These are phyloP conservation scores for Annulohypoxylon stygium DNA, from an alignment of 495 filamentous ascomycete species.

Conservation along the genomic window DNA sequence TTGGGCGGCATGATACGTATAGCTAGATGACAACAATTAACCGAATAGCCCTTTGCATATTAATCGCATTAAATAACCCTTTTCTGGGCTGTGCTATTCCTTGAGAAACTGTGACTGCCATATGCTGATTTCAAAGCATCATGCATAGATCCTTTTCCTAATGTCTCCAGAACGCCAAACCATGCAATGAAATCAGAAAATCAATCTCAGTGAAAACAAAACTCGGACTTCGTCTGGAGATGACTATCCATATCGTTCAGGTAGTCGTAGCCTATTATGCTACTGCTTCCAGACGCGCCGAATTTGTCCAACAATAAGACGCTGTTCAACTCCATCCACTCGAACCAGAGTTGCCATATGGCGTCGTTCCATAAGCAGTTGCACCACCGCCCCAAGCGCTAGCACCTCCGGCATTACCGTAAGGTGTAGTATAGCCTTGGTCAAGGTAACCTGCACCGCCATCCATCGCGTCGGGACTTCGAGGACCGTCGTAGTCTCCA, in stretches of 20 bases:
- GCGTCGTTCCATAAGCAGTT: constrained; percentile 78
- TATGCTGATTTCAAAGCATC: not conserved
- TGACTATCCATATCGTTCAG: constrained; percentile 36
- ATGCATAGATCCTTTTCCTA: constrained; percentile 19
- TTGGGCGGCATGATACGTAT: constrained; percentile 17
- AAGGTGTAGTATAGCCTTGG: constrained; percentile 81
- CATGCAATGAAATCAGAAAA: constrained; percentile 23
- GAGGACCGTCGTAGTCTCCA: constrained; percentile 70
- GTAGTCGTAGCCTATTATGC: not conserved
- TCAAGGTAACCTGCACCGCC: constrained; percentile 69
- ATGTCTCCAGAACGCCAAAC: constrained; percentile 43
- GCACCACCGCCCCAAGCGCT: constrained; percentile 75
- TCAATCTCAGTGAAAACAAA: constrained; percentile 10
- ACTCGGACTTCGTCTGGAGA: constrained; percentile 11
- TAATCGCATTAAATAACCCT: constrained; percentile 1
- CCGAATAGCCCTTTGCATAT: constrained; percentile 15
- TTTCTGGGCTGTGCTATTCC: not conserved
- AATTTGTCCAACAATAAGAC: not conserved
- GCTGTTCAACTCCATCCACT: constrained; percentile 38
- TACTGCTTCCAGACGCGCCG: constrained; percentile 2
- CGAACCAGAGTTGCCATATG: constrained; percentile 59
- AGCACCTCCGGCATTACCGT: constrained; percentile 69
- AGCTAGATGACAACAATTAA: not conserved
- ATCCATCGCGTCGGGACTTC: constrained; percentile 70
- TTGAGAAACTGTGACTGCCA: not conserved